phyloP scores from a whole-genome alignment of 2,329 filamentous ascomycete genomes.

The Apiospora pterosperma region DNA sequence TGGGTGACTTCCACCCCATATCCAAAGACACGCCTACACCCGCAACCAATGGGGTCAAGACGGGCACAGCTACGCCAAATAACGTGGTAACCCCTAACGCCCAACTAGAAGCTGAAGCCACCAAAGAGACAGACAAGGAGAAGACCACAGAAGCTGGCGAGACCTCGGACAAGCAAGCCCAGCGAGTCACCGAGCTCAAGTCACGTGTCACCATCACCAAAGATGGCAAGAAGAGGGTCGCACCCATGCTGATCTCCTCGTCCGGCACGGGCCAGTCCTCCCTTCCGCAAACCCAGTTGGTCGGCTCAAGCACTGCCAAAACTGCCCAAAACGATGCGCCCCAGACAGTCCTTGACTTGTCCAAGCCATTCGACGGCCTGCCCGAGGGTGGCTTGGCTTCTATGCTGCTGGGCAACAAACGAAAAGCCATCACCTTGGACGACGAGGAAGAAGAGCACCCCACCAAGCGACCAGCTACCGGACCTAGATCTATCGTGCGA shows the following conservation, averaged over 20 bases:
- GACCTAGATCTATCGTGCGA: constrained; percentile 69
- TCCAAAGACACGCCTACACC: constrained; percentile 44
- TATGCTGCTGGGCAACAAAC: constrained; percentile 88
- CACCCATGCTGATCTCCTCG: constrained; percentile 85
- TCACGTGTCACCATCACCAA: constrained; percentile 92
- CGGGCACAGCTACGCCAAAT: constrained; percentile 31
- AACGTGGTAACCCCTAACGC: constrained; percentile 31
- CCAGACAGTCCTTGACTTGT: constrained; percentile 82
- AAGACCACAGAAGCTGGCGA: constrained; percentile 37
- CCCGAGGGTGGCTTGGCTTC: constrained; percentile 84
- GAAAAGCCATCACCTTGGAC: constrained; percentile 72
- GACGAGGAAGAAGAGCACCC: constrained; percentile 67
- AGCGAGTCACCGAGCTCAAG: constrained; percentile 65
- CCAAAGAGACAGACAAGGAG: constrained; percentile 23
- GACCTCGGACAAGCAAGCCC: constrained; percentile 48
- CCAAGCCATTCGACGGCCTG: constrained; percentile 88
- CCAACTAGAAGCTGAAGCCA: constrained; percentile 22
- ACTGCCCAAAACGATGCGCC: constrained; percentile 66
- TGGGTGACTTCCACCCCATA: constrained; percentile 72
- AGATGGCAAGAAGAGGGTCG: constrained; percentile 94
- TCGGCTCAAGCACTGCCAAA: constrained; percentile 69
- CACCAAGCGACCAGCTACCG: constrained; percentile 55
- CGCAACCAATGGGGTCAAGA: constrained; percentile 51
- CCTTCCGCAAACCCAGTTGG: constrained; percentile 81
- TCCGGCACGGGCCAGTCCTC: constrained; percentile 85